These are phyloP conservation scores for Puccinia horiana DNA, from an alignment of 1,284 basidiomycete genomes.

Conservation along the genomic window DNA sequence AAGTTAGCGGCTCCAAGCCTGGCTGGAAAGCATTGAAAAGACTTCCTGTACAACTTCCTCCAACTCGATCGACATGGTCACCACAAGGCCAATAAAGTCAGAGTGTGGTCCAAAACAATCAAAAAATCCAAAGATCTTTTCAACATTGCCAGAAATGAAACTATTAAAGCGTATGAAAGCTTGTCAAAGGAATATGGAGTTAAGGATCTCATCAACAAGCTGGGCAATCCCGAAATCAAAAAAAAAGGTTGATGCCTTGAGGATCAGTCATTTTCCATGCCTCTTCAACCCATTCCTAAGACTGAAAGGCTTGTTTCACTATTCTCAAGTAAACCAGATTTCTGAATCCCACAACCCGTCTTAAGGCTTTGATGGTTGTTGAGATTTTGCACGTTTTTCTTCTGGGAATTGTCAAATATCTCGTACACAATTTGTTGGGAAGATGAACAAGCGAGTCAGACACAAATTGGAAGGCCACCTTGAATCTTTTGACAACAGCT, in stretches of 20 bases:
- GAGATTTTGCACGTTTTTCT: slow-evolving; percentile 4
- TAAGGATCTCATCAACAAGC: background rate
- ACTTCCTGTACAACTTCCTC: background rate
- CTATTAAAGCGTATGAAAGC: background rate
- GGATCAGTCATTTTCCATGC: background rate
- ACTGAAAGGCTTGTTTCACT: background rate
- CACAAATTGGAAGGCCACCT: background rate
- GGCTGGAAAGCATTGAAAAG: background rate
- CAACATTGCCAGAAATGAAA: background rate
- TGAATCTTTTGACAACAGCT: background rate
- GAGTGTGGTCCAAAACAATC: background rate
- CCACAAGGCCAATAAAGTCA: background rate
- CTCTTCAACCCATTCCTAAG: background rate
- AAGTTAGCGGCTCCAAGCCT: background rate
- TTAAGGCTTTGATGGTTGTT: slow-evolving; percentile 9
- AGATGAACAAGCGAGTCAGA: background rate
- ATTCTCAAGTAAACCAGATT: background rate
- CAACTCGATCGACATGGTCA: background rate
- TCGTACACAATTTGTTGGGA: background rate
- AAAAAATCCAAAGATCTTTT: background rate
- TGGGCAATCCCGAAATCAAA: background rate
- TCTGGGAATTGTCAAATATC: background rate
- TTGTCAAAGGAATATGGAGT: background rate
- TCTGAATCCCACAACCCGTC: too few species aligned
- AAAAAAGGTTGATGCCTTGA: background rate